These are phyloP conservation scores for Termitomyces sp. DNA, from an alignment of 768 basidiomycete species.

Conservation along the genomic window DNA sequence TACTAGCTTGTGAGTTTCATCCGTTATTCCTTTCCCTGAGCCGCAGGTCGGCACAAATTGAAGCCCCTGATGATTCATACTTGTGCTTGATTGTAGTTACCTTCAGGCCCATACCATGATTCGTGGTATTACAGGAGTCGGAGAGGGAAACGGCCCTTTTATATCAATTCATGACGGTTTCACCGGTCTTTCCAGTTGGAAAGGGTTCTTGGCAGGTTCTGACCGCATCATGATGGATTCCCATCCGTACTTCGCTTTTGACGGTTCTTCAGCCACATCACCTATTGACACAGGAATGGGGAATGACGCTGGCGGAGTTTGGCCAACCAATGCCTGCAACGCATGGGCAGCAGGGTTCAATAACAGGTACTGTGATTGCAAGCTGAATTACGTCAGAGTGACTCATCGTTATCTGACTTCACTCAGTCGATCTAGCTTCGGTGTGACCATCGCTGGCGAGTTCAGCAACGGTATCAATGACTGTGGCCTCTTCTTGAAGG, in stretches of 20 bases:
- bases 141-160: conserved; percentile 59
- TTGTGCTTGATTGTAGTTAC: conserved; percentile 32
- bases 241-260: conserved; percentile 44
- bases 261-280: conserved; percentile 24
- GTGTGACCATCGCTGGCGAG: conserved; percentile 68
- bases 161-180: conserved; percentile 47
- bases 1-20: conserved; percentile 54
- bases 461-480: conserved; percentile 61
- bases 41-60: conserved; percentile 13
- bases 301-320: conserved; percentile 29
- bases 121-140: conserved; percentile 66
- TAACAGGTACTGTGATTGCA: conserved; percentile 15
- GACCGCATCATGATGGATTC: conserved; percentile 36
- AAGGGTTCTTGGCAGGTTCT: conserved; percentile 28
- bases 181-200: conserved; percentile 29
- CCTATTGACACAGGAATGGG: conserved; percentile 26
- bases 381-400: background rate
- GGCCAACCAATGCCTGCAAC: conserved; percentile 40
- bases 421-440: conserved; percentile 35
- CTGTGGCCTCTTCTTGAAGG: conserved; percentile 34
- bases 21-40: conserved; percentile 24
- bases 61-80: background rate
- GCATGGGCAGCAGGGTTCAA: conserved; percentile 38
- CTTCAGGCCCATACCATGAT: conserved; percentile 56
- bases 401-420: conserved; percentile 5